phyloP scores from a whole-genome alignment of 805 yeast species.

The Ogataea pini region DNA sequence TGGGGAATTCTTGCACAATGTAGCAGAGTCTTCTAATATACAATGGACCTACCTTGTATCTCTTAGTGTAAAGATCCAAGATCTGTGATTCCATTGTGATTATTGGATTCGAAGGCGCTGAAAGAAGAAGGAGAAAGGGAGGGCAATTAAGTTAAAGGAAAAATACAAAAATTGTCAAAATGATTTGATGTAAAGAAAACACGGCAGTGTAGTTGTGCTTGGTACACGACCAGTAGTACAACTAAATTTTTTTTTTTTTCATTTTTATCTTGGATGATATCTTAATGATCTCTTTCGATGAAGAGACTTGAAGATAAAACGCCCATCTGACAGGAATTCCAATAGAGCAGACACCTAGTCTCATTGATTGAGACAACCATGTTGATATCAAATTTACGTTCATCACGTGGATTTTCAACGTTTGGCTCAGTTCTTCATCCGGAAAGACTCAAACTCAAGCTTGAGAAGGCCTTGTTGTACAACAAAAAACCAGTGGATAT shows the following conservation, averaged over 20 bases:
- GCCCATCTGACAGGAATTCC: too few species aligned
- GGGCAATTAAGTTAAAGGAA: background rate
- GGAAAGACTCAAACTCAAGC: constrained; percentile 14
- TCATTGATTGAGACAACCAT: too few species aligned
- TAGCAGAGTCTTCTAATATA: constrained; percentile 23
- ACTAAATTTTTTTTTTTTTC: background rate
- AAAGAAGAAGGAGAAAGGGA: background rate
- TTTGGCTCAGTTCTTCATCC: background rate
- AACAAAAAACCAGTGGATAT: constrained; percentile 16
- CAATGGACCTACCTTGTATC: constrained; percentile 21
- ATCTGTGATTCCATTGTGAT: constrained; percentile 9
- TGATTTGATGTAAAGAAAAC: background rate
- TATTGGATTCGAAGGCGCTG: too few species aligned
- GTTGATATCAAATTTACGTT: too few species aligned
- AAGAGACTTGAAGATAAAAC: too few species aligned
- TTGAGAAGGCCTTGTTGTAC: constrained; percentile 16
- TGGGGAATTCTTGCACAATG: constrained; percentile 19
- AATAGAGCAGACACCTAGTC: too few species aligned
- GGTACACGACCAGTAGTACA: background rate
- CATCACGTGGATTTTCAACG: constrained; percentile 4
- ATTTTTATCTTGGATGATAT: background rate
- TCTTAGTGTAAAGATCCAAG: constrained; percentile 13
- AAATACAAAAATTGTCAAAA: background rate
- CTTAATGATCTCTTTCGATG: too few species aligned
- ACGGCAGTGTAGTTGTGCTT: background rate